Evolutionary conservation across 75 land plant genomes (phyloP), one percentile per base, ranked within the genome.

Genomic region (Isoetes taiwanensis): DNA sequence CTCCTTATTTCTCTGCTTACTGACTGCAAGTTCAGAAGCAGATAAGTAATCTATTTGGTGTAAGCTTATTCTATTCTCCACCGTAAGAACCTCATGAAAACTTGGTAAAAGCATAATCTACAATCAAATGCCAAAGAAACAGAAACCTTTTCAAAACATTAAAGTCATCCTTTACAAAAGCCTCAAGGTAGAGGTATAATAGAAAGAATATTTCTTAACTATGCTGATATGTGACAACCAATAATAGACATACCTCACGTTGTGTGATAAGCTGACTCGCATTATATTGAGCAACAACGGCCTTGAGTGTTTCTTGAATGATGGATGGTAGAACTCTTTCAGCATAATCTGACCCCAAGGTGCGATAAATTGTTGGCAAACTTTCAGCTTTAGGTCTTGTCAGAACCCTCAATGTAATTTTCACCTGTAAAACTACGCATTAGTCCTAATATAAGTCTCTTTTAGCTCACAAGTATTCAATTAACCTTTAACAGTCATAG

Each of bases 251-350:
- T 59, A 82, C 90, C 90, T 85, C 90, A 70, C 91, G 72, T 54
- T 86, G 86, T 39, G 91, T 86, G 43, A 86, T 76, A 33, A 86
- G 80, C 71, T 82, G 86, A 58, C 83, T 82, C 21, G 91, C 91
- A 62, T 86, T 86, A 64, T 82, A 82, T 39, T 82, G 91, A 27
- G 91, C 91, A 24, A 86, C 91, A 52, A 86, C 91, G 54, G 91
- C 74, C 65, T 85, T 85, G 67, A 86, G 32, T 0, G 86, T 79
- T 58, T 85, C 90, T 58, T 82, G 79, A 40, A 81, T 72, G 25
- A 85, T 85, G 24, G 86, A 86, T 24, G 86, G 91, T 61, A 86
- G 52, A 0, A 86, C 91, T 35, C 83, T 73, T 54, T 82, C 91
- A 56, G 72, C 78, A 43, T 77, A 86, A 39, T 86, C 75, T 37